phyloP scores from a whole-genome alignment of 257 asterid genomes.

The Solanum verrucosum region DNA sequence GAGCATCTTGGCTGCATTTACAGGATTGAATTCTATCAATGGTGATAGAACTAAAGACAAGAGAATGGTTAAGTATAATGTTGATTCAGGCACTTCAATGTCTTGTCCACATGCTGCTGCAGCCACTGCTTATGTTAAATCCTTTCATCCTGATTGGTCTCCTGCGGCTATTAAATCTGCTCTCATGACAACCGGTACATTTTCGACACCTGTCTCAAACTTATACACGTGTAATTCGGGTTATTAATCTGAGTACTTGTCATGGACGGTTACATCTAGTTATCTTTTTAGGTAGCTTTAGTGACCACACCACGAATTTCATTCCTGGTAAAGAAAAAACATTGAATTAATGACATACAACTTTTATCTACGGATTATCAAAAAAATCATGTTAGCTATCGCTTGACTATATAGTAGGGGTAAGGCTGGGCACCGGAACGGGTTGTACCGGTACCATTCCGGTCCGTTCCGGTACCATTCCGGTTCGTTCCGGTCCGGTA shows the following conservation, averaged over 20 bases:
- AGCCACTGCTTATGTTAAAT: slow-evolving; percentile 68
- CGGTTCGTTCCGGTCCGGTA: no score
- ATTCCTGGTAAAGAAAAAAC: no score
- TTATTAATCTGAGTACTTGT: background rate
- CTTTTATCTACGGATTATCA: background rate
- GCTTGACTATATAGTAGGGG: no score
- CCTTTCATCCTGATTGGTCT: slow-evolving; percentile 71
- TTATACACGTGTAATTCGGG: background rate
- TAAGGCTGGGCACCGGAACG: no score
- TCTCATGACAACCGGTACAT: slow-evolving; percentile 69
- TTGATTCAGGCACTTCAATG: slow-evolving; percentile 88
- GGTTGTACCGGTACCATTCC: no score
- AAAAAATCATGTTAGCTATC: background rate
- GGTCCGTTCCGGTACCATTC: no score
- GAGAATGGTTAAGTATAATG: slow-evolving; percentile 27
- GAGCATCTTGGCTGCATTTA: slow-evolving; percentile 56
- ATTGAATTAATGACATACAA: no score
- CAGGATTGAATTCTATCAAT: slow-evolving; percentile 14
- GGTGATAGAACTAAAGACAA: slow-evolving; percentile 13
- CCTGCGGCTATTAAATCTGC: slow-evolving; percentile 83
- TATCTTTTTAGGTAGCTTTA: background rate
- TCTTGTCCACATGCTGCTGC: slow-evolving; percentile 73
- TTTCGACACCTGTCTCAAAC: background rate
- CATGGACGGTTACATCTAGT: background rate
- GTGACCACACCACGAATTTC: no score